Conservation (phyloP, 192 early-diverging fungal species). For the Entomortierella lignicola region DNA sequence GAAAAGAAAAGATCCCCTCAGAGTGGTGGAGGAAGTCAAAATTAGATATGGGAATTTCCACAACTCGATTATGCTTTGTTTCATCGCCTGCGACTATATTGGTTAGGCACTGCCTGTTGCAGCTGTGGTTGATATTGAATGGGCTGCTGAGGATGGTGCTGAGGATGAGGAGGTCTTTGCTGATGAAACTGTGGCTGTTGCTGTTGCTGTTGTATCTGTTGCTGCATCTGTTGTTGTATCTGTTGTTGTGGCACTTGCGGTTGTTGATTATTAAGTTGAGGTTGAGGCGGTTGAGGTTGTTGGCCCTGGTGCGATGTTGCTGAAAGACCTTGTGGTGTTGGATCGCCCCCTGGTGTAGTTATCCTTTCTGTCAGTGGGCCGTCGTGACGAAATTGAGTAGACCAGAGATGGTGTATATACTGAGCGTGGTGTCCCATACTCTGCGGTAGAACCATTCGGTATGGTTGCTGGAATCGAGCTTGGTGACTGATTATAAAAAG, state of each 20-base stretch:
- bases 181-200: constrained; percentile 3
- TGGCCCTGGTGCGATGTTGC: neutral
- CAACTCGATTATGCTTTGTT: neutral
- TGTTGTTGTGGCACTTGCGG: neutral
- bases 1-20: neutral
- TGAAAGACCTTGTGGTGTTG: neutral
- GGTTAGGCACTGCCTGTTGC: neutral
- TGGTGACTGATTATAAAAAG: constrained; percentile 19
- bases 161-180: neutral
- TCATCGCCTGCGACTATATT: constrained; percentile 9
- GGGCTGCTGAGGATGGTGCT: neutral
- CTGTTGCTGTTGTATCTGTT: constrained; percentile 10
- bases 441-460: constrained; percentile 32
- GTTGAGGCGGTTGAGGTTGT: neutral
- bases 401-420: constrained; percentile 46
- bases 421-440: constrained; percentile 40
- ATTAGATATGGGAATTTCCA: neutral
- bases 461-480: constrained; percentile 40
- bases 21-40: too few relatives aligned
- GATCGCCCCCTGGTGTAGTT: neutral
- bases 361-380: neutral
- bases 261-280: neutral
- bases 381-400: constrained; percentile 13
- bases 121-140: neutral
- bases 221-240: neutral